phyloP scores from a whole-genome alignment of 2,329 filamentous ascomycete species.

The Arthroderma sp. region DNA sequence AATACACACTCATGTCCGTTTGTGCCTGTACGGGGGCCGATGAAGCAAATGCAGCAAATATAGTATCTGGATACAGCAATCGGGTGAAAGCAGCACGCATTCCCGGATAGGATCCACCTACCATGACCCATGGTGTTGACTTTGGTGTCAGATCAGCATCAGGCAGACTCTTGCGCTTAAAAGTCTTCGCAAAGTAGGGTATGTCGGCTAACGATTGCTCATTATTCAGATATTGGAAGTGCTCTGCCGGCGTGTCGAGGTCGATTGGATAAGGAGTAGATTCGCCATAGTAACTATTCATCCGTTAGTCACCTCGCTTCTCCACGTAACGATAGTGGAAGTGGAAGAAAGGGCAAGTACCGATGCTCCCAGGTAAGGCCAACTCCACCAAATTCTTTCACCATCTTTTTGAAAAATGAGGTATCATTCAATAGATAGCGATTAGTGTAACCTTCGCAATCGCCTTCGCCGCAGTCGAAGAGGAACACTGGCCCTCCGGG shows the following conservation, averaged over 20 bases:
- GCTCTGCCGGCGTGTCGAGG: conserved; percentile 23
- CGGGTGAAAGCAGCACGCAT: conserved; percentile 32
- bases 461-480: conserved; percentile 36
- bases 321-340: too few relatives aligned
- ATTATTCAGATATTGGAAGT: conserved; percentile 31
- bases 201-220: conserved; percentile 33
- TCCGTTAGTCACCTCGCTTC: background rate
- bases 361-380: conserved; percentile 33
- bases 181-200: conserved; percentile 31
- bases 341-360: conserved; percentile 10
- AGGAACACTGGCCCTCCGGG: conserved; percentile 40
- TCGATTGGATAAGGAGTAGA: conserved; percentile 27
- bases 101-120: conserved; percentile 35
- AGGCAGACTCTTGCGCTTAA: conserved; percentile 20
- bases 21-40: conserved; percentile 35
- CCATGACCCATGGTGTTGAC: conserved; percentile 33
- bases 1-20: conserved; percentile 40
- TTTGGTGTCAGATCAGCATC: conserved; percentile 26
- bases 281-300: conserved; percentile 29
- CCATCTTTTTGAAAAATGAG: conserved; percentile 20
- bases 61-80: conserved; percentile 29
- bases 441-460: conserved; percentile 28
- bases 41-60: conserved; percentile 29
- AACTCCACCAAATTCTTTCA: conserved; percentile 25
- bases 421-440: conserved; percentile 18